A percentile compares a stretch with the other conserved stretches of the same genome.
Evolutionary conservation across 805 yeast genomes (phyloP).

Genomic region (Ascoidea tarda): DNA sequence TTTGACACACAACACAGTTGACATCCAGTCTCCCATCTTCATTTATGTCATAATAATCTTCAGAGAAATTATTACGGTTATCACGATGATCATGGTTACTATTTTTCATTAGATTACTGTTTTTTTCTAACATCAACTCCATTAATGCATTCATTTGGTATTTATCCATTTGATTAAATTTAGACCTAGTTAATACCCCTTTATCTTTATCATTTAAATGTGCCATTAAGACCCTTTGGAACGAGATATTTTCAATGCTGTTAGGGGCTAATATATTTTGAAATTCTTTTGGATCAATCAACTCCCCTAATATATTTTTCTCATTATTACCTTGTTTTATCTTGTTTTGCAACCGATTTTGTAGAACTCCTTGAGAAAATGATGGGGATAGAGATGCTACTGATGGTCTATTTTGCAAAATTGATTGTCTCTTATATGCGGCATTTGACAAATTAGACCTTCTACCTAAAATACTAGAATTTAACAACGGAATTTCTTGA

Average conservation of each 20-base stretch:
- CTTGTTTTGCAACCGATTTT: neutral
- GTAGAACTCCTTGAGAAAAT: no score
- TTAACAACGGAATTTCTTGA: constrained; percentile 1
- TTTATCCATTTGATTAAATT: constrained; percentile 17
- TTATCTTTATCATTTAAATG: constrained; percentile 12
- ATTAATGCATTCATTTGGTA: constrained; percentile 11
- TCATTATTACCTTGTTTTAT: constrained; percentile 4
- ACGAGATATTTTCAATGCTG: constrained; percentile 12
- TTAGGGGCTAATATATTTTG: constrained; percentile 18
- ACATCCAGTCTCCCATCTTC: constrained; percentile 19
- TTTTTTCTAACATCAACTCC: constrained; percentile 12
- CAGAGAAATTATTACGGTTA: neutral
- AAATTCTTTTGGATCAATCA: constrained; percentile 12
- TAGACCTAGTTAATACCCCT: constrained; percentile 20
- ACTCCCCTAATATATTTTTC: constrained; percentile 6
- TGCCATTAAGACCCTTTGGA: constrained; percentile 7
- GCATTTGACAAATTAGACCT: neutral
- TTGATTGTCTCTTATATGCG: neutral
- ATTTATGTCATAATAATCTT: constrained; percentile 4
- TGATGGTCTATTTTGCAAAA: neutral
- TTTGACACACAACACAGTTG: constrained; percentile 72
- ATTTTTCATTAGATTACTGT: constrained; percentile 11
- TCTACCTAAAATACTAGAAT: no score
- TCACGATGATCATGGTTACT: constrained; percentile 1
- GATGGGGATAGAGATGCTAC: neutral